Conservation (phyloP, 2,329 filamentous ascomycete genomes). For the Fusarium humuli region DNA sequence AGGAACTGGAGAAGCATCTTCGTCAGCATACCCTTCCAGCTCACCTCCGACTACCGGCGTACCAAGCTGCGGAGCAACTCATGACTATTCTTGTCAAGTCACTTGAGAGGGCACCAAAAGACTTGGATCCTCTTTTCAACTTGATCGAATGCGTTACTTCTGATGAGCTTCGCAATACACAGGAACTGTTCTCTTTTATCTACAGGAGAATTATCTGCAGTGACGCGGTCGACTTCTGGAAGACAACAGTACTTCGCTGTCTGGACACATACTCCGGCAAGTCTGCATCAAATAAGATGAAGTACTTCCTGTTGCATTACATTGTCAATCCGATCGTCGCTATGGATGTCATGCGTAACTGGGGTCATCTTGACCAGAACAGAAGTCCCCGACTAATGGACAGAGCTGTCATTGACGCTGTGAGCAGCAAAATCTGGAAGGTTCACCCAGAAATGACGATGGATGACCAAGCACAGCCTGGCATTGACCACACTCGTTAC, state of each 20-base stretch:
- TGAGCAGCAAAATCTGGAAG: constrained; percentile 95
- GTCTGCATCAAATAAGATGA: constrained; percentile 85
- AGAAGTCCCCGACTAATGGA: constrained; percentile 82
- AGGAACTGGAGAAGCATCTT: constrained; percentile 81
- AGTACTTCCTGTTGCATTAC: constrained; percentile 91
- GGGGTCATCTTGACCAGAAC: constrained; percentile 68
- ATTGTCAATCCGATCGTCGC: constrained; percentile 96
- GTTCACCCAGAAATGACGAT: constrained; percentile 83
- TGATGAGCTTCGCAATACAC: constrained; percentile 82
- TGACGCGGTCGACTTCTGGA: constrained; percentile 88
- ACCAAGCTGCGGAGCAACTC: constrained; percentile 89
- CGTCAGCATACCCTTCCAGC: constrained; percentile 76
- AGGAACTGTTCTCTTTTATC: constrained; percentile 82
- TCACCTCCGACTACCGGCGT: constrained; percentile 81
- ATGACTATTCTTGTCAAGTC: constrained; percentile 88
- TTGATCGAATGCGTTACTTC: constrained; percentile 86
- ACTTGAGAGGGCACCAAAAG: constrained; percentile 77
- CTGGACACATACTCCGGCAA: constrained; percentile 88
- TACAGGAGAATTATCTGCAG: constrained; percentile 87
- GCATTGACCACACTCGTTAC: constrained; percentile 95
- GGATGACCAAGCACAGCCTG: constrained; percentile 85
- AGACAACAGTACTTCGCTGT: constrained; percentile 82
- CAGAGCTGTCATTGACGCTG: constrained; percentile 85
- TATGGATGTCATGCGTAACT: constrained; percentile 92
- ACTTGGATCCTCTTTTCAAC: constrained; percentile 85